These are phyloP conservation scores for Diplocarpon rosae DNA, from an alignment of 2,329 filamentous ascomycete genomes.

Conservation along the genomic window DNA sequence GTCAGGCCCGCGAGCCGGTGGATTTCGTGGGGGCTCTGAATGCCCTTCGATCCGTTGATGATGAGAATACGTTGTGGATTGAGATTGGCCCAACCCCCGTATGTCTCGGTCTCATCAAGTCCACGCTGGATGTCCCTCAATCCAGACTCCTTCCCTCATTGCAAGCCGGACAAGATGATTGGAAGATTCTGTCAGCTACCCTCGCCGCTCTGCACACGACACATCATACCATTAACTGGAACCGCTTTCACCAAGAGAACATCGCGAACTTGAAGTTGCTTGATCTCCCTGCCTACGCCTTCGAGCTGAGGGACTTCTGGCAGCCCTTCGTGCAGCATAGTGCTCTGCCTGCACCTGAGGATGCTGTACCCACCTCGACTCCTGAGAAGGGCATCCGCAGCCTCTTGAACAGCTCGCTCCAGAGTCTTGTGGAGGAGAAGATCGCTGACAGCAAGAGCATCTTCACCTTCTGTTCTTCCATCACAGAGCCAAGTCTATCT, in stretches of 20 bases:
- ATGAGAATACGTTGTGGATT: slow-evolving; percentile 46
- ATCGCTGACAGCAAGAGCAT: no score
- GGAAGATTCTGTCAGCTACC: slow-evolving; percentile 49
- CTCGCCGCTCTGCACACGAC: slow-evolving; percentile 48
- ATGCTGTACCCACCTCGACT: no score
- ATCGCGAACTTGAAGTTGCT: slow-evolving; percentile 45
- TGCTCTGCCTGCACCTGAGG: slow-evolving; percentile 29
- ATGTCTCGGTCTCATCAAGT: slow-evolving; percentile 56
- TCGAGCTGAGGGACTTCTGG: slow-evolving; percentile 61
- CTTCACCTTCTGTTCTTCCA: no score
- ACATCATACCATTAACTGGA: slow-evolving; percentile 56
- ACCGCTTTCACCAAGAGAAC: slow-evolving; percentile 56
- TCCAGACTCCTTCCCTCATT: slow-evolving; percentile 45
- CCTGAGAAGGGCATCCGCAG: no score
- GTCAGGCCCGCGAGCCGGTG: slow-evolving; percentile 56
- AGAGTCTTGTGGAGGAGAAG: no score
- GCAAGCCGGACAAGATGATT: slow-evolving; percentile 49
- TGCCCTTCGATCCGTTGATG: slow-evolving; percentile 31
- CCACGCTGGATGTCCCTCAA: slow-evolving; percentile 31
- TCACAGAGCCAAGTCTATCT: no score
- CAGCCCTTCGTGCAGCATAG: slow-evolving; percentile 35
- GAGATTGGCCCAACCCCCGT: slow-evolving; percentile 68
- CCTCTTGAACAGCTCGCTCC: no score
- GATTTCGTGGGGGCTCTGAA: slow-evolving; percentile 54
- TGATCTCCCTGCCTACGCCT: slow-evolving; percentile 53